Conservation (phyloP, 1,139 yeast species). For the Protomyces inundatus region DNA sequence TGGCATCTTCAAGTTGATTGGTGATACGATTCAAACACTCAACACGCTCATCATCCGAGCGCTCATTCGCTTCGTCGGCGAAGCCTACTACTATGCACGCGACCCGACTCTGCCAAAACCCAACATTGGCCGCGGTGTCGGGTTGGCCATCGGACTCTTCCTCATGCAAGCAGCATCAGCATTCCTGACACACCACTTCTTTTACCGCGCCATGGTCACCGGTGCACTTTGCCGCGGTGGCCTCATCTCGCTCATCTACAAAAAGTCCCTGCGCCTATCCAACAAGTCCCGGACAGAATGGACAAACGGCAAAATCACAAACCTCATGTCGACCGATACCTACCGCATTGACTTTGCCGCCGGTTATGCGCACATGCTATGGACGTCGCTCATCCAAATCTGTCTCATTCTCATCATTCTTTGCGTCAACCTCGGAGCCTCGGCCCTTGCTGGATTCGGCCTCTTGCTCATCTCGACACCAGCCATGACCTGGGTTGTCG, state of each 20-base stretch:
- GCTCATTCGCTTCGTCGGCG: constrained; percentile 47
- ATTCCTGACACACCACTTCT: constrained; percentile 56
- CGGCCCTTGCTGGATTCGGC: constrained; percentile 62
- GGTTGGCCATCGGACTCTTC: constrained; percentile 56
- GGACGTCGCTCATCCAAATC: constrained; percentile 61
- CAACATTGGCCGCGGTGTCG: constrained; percentile 50
- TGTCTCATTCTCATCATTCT: constrained; percentile 60
- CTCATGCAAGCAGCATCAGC: constrained; percentile 48
- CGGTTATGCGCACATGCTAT: constrained; percentile 61
- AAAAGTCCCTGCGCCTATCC: constrained; percentile 59
- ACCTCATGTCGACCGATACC: constrained; percentile 71
- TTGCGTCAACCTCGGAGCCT: constrained; percentile 63
- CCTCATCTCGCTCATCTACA: constrained; percentile 58
- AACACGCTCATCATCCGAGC: constrained; percentile 50
- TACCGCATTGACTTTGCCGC: constrained; percentile 74
- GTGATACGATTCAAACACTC: constrained; percentile 51
- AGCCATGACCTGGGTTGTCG: constrained; percentile 39
- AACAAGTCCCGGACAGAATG: constrained; percentile 56
- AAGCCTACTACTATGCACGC: constrained; percentile 34
- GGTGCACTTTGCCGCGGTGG: constrained; percentile 69
- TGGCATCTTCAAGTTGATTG: constrained; percentile 43
- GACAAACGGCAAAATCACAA: constrained; percentile 65
- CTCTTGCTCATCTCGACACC: constrained; percentile 41
- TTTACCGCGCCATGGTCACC: constrained; percentile 55
- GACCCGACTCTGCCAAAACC: constrained; percentile 26